Evolutionary conservation across 495 filamentous ascomycete genomes (phyloP), one percentile per base, ranked within the genome.

Genomic region (Xylaria intraflava): DNA sequence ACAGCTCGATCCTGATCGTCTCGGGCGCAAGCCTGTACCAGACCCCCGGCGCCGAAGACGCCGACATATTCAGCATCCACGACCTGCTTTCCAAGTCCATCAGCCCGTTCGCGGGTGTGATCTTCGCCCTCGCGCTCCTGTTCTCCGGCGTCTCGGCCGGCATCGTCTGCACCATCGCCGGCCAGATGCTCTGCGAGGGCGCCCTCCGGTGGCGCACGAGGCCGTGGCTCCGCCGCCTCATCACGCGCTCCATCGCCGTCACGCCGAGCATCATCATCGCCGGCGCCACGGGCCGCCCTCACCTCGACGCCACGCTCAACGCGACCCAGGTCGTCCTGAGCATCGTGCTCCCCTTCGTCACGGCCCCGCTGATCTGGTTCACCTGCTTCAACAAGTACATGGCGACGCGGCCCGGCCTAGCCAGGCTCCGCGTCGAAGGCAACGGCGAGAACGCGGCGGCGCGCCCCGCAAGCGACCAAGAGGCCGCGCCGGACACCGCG

Each of bases 1-100:
- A 95, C 71, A 87, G 82, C 53, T 79, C 90, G 50, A 95, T 96
- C 62, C 82, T 96, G 42, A 93, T 96, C 64, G 86, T 90, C 17
- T 87, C 90, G 1, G 90, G 89, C 30, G 84, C 89, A 5, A 83
- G 86, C 0, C 82, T 95, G 0, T 89, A 82, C 59, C 73, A 80
- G 7, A 78, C 75, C 17, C 61, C 73, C 2, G 72, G 75, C 11
- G 82, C 83, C 3, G 68, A 75, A 29, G 69, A 78, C 51, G 88
- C 86, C 16, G 85, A 90, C 52, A 82, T 96, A 30, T 95, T 92
- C 65, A 82, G 80, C 19, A 93, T 96, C 57, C 83, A 96, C 66
- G 63, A 77, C n/a, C 73, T 96, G 1, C 82, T 96, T 0, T 81
- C 85, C 2, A 48, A 55, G 0, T 82, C 81, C 30, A 80, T 95